Percentiles rank a stretch among this genome's conserved stretches.
Conservation (phyloP, 257 asterid genomes). For the Nicotiana attenuata region DNA sequence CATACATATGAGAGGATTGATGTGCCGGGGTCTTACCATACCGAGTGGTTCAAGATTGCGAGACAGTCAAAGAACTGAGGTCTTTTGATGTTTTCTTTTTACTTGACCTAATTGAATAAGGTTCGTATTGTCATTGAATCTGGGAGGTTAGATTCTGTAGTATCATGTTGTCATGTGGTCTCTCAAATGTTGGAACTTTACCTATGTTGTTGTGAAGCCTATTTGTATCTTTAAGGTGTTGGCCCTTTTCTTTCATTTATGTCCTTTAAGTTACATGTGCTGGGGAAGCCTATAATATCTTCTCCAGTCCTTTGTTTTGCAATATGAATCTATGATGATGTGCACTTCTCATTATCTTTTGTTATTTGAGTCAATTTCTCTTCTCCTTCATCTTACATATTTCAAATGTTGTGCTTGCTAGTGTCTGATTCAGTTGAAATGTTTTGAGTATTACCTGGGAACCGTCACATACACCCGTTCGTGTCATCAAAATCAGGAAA, state of each 20-base stretch:
- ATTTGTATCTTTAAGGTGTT: not conserved
- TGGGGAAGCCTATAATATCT: not conserved
- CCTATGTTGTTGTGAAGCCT: not conserved
- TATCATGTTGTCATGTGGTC: not conserved
- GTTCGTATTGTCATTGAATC: not conserved
- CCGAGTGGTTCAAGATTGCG: conserved; percentile 95
- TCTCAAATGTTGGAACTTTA: not conserved
- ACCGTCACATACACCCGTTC: not conserved
- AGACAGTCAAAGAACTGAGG: conserved; percentile 41
- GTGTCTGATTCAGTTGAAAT: not conserved
- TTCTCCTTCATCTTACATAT: not conserved
- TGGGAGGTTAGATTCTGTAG: not conserved
- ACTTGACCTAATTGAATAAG: conserved; percentile 1
- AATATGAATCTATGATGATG: not conserved
- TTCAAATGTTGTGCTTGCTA: conserved; percentile 1
- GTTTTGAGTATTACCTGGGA: not conserved
- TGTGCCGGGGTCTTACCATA: conserved; percentile 69
- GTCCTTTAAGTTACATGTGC: not conserved
- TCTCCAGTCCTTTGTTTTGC: not conserved
- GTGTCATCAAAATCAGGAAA: not conserved
- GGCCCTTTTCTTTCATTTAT: not conserved
- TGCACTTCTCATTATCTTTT: not conserved
- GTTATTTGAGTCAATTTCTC: not conserved
- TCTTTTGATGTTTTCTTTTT: not conserved
- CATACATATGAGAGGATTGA: conserved; percentile 89